phyloP scores from a whole-genome alignment of 495 filamentous ascomycete species.

The Neurospora africana region DNA sequence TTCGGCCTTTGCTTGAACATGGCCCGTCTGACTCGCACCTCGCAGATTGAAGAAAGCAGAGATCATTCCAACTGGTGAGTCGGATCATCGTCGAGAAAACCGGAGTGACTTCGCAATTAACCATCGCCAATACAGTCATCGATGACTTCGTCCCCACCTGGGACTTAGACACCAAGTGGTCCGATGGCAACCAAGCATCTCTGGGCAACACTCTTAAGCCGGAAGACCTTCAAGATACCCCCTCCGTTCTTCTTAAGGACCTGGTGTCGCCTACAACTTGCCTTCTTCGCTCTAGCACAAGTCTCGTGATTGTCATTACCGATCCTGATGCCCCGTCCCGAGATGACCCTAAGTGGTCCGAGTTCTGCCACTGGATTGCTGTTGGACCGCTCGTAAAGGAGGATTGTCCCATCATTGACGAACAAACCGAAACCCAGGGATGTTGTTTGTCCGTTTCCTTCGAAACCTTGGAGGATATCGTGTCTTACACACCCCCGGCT shows the following conservation, averaged over 20 bases:
- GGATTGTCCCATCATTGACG: slow-evolving; percentile 1
- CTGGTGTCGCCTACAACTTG: slow-evolving; percentile 7
- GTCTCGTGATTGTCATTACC: slow-evolving; percentile 43
- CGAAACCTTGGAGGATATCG: slow-evolving; percentile 31
- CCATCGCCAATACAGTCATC: slow-evolving; percentile 35
- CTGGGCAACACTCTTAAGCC: slow-evolving; percentile 56
- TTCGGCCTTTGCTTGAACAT: background rate
- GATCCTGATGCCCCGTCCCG: slow-evolving; percentile 63
- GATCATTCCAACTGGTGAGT: slow-evolving; percentile 48
- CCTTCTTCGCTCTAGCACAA: background rate
- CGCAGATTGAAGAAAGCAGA: slow-evolving; percentile 46
- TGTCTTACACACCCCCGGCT: slow-evolving; percentile 49
- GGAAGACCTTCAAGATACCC: slow-evolving; percentile 36
- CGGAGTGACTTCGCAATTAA: background rate
- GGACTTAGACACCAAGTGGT: slow-evolving; percentile 41
- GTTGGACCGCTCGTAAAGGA: slow-evolving; percentile 16
- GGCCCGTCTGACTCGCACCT: background rate
- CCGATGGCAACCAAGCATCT: slow-evolving; percentile 29
- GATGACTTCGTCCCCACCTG: slow-evolving; percentile 51
- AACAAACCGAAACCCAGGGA: background rate
- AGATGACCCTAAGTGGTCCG: slow-evolving; percentile 53
- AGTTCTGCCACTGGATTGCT: slow-evolving; percentile 65
- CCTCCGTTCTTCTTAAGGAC: slow-evolving; percentile 30
- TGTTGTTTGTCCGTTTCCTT: slow-evolving; percentile 3
- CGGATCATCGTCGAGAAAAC: background rate